Evolutionary conservation across 257 asterid genomes (phyloP).

Genomic region (Linderniella brevidens): DNA sequence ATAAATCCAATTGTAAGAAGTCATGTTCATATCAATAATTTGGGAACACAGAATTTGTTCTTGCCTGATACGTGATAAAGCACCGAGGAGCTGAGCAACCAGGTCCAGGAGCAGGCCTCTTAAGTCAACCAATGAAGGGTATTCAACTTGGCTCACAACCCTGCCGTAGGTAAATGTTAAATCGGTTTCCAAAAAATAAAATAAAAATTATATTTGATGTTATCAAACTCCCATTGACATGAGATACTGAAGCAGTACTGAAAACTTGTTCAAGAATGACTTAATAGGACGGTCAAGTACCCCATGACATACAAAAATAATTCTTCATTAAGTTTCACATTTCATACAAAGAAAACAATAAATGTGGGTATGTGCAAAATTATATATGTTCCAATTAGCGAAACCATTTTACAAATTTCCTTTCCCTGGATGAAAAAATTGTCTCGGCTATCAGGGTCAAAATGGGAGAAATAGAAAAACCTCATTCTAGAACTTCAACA

Average conservation of each 20-base stretch:
- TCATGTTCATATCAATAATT: slow-evolving; percentile 5
- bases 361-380: too few species aligned
- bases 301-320: slow-evolving; percentile 5
- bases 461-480: too few species aligned
- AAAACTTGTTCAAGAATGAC: too few species aligned
- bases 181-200: background rate
- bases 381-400: too few species aligned
- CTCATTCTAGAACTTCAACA: background rate
- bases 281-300: too few species aligned
- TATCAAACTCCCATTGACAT: too few species aligned
- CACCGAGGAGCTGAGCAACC: slow-evolving; percentile 99
- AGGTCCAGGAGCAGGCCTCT: slow-evolving; percentile 97
- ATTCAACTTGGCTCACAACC: slow-evolving; percentile 95
- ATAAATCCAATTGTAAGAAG: background rate
- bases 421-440: too few species aligned
- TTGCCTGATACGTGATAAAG: slow-evolving; percentile 90
- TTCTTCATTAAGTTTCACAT: slow-evolving; percentile 5
- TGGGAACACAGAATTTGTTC: slow-evolving; percentile 7
- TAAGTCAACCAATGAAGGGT: slow-evolving; percentile 97
- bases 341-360: too few species aligned
- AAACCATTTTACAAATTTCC: too few species aligned
- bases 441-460: too few species aligned
- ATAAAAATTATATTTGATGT: too few species aligned
- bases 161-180: slow-evolving; percentile 27
- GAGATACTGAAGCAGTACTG: too few species aligned